Base-by-base conservation (phyloP, 352 stramenopile genomes). In the Phytophthora pini region DNA sequence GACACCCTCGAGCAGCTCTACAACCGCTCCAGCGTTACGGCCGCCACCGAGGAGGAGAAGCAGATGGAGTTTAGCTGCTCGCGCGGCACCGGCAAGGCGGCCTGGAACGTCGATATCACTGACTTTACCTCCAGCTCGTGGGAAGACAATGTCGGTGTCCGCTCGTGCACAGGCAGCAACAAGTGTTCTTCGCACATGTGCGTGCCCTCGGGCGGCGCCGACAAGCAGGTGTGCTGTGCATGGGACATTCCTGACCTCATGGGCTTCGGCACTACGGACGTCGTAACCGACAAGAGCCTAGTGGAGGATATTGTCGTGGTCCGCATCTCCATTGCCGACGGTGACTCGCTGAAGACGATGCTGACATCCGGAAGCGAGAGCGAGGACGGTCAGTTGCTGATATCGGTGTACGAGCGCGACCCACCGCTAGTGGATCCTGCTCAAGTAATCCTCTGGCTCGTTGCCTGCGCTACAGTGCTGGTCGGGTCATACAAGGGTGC, bases 201-300 rank as follows among this genome's bases (percentile, higher is more conserved):
- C 44, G 76, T 93, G 31, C 87, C 87, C 0, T 86, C 72, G 17
- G 79, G 81, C 20, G 72, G 64, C 10, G 68, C 61, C 22, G 68
- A 82, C 13, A 78, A 88, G 48, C 65, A 72, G 44, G 82, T 94
- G 15, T 94, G 87, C 65, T 94, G 87, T 38, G 74, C 70, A n/a
- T 94, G 87, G 84, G 84, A 93, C 59, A 74, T 93, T 11, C 79
- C 84, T 5, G 84, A 94, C 56, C 65, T 74, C 54, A 93, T 94
- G 73, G 81, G 79, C 43, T 92, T 90, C 51, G 60, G 71, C 24
- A 65, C 45, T 17, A 74, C 78, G 2, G 55, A 72, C 26, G 32
- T 74, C 2, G 70, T 87, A 17, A 57, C 63, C 7, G 70, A 78
- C 40, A 70, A 72, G 36, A 63, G 55, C 34, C 62, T 84, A 24